Evolutionary conservation across 352 stramenopile genomes (phyloP), one percentile per base, ranked within the genome.

Genomic region (Phytophthora tubulina): DNA sequence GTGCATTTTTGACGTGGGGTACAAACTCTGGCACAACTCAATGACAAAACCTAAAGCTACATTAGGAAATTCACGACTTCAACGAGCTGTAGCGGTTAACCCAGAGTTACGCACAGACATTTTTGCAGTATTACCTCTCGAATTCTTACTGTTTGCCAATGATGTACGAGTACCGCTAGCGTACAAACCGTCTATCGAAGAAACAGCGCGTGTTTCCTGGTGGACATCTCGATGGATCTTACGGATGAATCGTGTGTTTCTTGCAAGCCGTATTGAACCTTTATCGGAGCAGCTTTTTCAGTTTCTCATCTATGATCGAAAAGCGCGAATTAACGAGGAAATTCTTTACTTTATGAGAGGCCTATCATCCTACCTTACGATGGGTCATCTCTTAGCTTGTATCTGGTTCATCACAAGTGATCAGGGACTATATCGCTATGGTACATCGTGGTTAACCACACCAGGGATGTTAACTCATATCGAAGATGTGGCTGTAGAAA

Each of bases 321-420:
- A 89, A 35, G 17, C 86, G 9, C 74, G 67, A 1, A 57, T 89
- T 2, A 70, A 64, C 0, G 86, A 94, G 46, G 72, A 70, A 0
- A 32, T 70, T 13, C 61, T 94, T 0, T 79, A 80, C 21, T 92
- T 91, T n/a, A n/a, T 74, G 8, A 75, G 80, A 2, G 83, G 82
- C 3, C 46, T 94, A 7, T 45, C 32, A 0, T 77, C 75, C 15
- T 94, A 89, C 53, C 27, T 92, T 8, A 67, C 78, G 15, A 89
- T 88, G 73, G 84, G 79, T 0, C 86, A 94, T 56, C 81, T 85
- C 27, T 75, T 94, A 46, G 84, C 82, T 2, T 91, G 82, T 31
- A 63, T 84, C 30, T 92, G 84, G 84, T 92, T 80, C 63, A 63
- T 78, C 0, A 72, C 77, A 3, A 86, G 81, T 30, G 75, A 89